These are phyloP conservation scores for Escovopsis weberi DNA, from an alignment of 2,329 filamentous ascomycete genomes.

Conservation along the genomic window DNA sequence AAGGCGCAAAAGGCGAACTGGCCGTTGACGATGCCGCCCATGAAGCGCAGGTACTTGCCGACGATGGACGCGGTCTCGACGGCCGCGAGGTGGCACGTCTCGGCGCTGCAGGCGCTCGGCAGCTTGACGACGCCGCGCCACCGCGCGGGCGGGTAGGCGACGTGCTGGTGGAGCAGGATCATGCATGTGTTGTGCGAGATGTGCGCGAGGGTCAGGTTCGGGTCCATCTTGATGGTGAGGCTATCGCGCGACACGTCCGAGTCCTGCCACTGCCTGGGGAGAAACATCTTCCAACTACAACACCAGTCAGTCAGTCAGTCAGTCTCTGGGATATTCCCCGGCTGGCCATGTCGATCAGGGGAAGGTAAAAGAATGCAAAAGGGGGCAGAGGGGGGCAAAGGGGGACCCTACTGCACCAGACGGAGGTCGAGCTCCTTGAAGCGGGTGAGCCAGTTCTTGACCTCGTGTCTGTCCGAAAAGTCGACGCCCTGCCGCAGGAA, in stretches of 20 bases:
- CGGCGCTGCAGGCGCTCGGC: conserved; percentile 3
- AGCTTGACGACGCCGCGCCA: conserved; percentile 3
- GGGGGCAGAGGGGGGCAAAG: too few relatives aligned
- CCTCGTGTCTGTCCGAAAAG: conserved; percentile 19
- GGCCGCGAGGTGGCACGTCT: conserved; percentile 5
- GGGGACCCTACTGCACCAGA: conserved; percentile 13
- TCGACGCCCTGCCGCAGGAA: conserved; percentile 28
- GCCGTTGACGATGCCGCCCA: conserved; percentile 1
- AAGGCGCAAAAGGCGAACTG: conserved; percentile 5
- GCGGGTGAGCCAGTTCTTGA: conserved; percentile 27
- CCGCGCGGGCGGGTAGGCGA: conserved; percentile 9
- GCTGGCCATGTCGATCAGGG: too few relatives aligned
- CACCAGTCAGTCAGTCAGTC: too few relatives aligned
- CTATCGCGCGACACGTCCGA: conserved; percentile 20
- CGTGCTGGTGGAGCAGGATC: conserved; percentile 11
- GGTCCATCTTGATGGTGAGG: conserved; percentile 24
- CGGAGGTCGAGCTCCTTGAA: conserved; percentile 30
- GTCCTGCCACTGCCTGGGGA: conserved; percentile 25
- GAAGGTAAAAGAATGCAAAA: too few relatives aligned
- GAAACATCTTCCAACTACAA: conserved; percentile 28
- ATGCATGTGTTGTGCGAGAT: conserved; percentile 13
- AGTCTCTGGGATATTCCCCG: too few relatives aligned
- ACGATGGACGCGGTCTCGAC: conserved; percentile 6
- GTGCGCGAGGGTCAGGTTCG: conserved; percentile 19
- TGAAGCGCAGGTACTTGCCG: conserved; percentile 4